Conservation (phyloP, 805 yeast genomes). For the Pichia phayaonensis region DNA sequence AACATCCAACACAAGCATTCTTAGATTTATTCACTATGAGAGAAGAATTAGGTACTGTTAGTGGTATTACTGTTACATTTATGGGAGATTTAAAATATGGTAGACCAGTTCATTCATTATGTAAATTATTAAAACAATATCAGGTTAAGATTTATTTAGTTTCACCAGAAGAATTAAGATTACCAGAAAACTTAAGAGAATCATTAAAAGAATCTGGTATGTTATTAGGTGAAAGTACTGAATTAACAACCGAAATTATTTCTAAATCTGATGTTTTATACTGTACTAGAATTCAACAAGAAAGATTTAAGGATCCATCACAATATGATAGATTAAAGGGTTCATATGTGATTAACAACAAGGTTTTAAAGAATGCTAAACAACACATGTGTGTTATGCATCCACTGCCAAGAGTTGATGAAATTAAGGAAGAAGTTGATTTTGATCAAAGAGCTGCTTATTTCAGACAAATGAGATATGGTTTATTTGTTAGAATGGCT, state of each 20-base stretch:
- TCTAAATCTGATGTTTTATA: conserved; percentile 89
- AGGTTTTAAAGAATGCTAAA: conserved; percentile 84
- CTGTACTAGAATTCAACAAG: conserved; percentile 98
- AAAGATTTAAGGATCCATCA: conserved; percentile 70
- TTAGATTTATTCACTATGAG: conserved; percentile 95
- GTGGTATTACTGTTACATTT: conserved; percentile 95
- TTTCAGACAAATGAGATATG: conserved; percentile 99
- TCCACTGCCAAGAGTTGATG: conserved; percentile 95
- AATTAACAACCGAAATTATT: conserved; percentile 75
- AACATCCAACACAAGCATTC: conserved; percentile 98
- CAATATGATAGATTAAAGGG: conserved; percentile 88
- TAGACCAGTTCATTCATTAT: conserved; percentile 95
- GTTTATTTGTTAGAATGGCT: conserved; percentile 98
- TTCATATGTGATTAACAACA: conserved; percentile 86
- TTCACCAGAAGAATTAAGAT: conserved; percentile 77
- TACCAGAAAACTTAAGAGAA: conserved; percentile 68
- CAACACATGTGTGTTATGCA: conserved; percentile 99
- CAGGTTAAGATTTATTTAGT: conserved; percentile 90
- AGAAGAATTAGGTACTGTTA: conserved; percentile 97
- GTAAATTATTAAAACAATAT: conserved; percentile 83
- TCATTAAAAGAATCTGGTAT: conserved; percentile 61
- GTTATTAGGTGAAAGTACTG: conserved; percentile 66
- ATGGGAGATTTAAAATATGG: conserved; percentile 99
- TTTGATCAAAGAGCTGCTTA: conserved; percentile 99
- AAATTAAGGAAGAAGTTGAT: conserved; percentile 96